Evolutionary conservation across 2,329 filamentous ascomycete species (phyloP).

Genomic region (Diplodia corticola): DNA sequence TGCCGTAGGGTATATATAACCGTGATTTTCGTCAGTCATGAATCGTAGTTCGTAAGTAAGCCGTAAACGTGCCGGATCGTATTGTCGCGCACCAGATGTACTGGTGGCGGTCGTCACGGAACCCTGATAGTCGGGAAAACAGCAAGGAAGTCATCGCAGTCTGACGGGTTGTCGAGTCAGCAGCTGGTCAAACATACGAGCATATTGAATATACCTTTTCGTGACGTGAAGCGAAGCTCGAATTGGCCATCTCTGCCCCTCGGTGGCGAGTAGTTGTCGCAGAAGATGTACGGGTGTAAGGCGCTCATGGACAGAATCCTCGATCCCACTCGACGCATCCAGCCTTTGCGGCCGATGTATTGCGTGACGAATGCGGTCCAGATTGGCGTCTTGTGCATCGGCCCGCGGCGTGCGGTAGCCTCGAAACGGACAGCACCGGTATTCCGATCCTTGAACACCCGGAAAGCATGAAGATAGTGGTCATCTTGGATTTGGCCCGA

Average conservation of each 20-base stretch:
- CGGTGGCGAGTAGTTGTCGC: slow-evolving; percentile 51
- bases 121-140: neutral
- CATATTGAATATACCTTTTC: slow-evolving; percentile 25
- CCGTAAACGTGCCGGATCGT: neutral
- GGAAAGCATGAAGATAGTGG: slow-evolving; percentile 54
- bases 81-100: neutral
- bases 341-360: slow-evolving; percentile 48
- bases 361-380: slow-evolving; percentile 61
- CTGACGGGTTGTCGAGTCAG: neutral
- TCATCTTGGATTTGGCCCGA: slow-evolving; percentile 56
- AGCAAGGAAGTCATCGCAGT: slow-evolving; percentile 6
- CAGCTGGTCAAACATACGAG: neutral
- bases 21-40: neutral
- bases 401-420: slow-evolving; percentile 55
- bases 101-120: neutral
- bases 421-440: slow-evolving; percentile 58
- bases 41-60: slow-evolving; percentile 2
- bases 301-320: slow-evolving; percentile 52
- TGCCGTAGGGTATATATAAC: slow-evolving; percentile 6
- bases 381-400: slow-evolving; percentile 56
- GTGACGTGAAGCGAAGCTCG: slow-evolving; percentile 17
- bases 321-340: slow-evolving; percentile 48
- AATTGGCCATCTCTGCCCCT: slow-evolving; percentile 1
- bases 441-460: slow-evolving; percentile 54
- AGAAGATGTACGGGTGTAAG: slow-evolving; percentile 56